These are phyloP conservation scores for Saturnispora galanensis DNA, from an alignment of 805 yeast species.

Conservation along the genomic window DNA sequence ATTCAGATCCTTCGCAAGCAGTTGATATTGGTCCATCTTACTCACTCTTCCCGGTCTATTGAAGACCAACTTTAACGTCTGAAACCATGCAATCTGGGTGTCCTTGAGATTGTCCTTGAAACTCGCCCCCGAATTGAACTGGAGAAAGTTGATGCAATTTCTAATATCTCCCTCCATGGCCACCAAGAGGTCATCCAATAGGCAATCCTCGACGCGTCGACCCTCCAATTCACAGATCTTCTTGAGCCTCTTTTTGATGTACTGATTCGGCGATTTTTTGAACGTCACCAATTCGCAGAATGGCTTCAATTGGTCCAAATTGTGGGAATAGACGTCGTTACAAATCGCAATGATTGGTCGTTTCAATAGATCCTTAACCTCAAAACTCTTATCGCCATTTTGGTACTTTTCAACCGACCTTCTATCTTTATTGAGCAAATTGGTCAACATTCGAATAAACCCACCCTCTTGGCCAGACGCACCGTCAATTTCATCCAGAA, in stretches of 20 bases:
- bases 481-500: slow-evolving; percentile 88
- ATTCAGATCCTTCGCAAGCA: slow-evolving; percentile 26
- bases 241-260: slow-evolving; percentile 37
- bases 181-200: slow-evolving; percentile 56
- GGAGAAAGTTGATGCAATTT: slow-evolving; percentile 74
- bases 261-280: slow-evolving; percentile 43
- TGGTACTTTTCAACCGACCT: slow-evolving; percentile 34
- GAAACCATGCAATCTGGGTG: slow-evolving; percentile 54
- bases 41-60: slow-evolving; percentile 36
- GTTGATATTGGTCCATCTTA: slow-evolving; percentile 40
- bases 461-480: slow-evolving; percentile 46
- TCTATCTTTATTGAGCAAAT: slow-evolving; percentile 49
- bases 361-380: slow-evolving; percentile 32
- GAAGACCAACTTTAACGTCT: slow-evolving; percentile 53
- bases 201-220: slow-evolving; percentile 32
- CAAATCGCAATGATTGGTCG: slow-evolving; percentile 91
- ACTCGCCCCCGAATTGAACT: slow-evolving; percentile 36
- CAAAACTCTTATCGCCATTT: slow-evolving; percentile 14
- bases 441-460: slow-evolving; percentile 47
- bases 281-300: slow-evolving; percentile 64
- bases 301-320: slow-evolving; percentile 66
- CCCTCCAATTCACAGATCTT: slow-evolving; percentile 49
- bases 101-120: slow-evolving; percentile 37
- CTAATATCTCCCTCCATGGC: slow-evolving; percentile 76
- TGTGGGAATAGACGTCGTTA: slow-evolving; percentile 71